Evolutionary conservation across 1,284 basidiomycete species (phyloP), one percentile per base, ranked within the genome.

Genomic region (Austroboletus novae-zelandiae): DNA sequence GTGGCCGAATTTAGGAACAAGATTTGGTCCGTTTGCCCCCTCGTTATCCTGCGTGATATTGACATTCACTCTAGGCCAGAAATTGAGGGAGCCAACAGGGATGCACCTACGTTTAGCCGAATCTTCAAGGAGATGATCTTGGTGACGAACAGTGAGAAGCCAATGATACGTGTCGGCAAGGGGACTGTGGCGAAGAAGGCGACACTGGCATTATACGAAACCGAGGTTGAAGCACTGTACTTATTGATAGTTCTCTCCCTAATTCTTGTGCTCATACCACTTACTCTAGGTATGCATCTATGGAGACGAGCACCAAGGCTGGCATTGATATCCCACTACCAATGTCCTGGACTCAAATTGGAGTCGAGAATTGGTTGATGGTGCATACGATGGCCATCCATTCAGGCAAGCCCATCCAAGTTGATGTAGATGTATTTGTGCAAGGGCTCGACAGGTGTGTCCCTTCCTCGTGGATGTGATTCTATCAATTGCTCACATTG

Each of bases 111-210:
- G 7, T 72, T 68, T 32, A 70, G 67, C 23, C 50, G 66, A 18
- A 65, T 74, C 4, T 68, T 65, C 47, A 67, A 66, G 32, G 67
- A 68, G 43, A 63, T 66, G 60, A 62, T 71, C 23, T 27, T 69
- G 15, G 57, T 67, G n/a, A 56, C 60, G 2, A 45, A 48, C 18
- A 45, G 49, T 7, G 58, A 60, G 7, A 69, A 69, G 34, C 64
- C 61, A 0, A 55, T 69, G 53, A 47, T 57, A 18, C 54, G 60
- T 3, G 49, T 68, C 0, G 55, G 53, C 1, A 71, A 70, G 47
- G 65, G 62, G 6, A 65, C 66, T 1, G 61, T 70, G 3, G 53
- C 44, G 4, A 57, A 59, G 43, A 69, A 68, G 45, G 66, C 57
- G 6, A 62, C 61, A 4, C 25, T 68, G 18, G 44, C 30, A 5